Conservation (phyloP, 805 yeast genomes). For the Metschnikowia baotianmanensis region DNA sequence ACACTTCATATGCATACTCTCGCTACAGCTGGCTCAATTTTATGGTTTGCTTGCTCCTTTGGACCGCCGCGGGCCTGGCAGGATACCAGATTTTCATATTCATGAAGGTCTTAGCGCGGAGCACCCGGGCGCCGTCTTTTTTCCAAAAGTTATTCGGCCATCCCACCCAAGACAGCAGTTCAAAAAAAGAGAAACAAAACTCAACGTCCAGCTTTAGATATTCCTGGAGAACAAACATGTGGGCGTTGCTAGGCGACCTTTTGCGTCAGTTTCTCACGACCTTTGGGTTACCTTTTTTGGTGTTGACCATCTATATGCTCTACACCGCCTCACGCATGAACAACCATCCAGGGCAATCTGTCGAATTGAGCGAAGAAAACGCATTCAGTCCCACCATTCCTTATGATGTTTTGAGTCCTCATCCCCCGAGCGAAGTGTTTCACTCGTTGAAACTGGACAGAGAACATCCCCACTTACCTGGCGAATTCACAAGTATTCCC, state of each 20-base stretch:
- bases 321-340: slow-evolving; percentile 20
- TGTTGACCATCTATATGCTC: slow-evolving; percentile 37
- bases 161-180: neutral
- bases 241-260: slow-evolving; percentile 31
- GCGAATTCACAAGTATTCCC: slow-evolving; percentile 6
- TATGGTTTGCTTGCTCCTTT: slow-evolving; percentile 32
- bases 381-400: slow-evolving; percentile 28
- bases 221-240: slow-evolving; percentile 13
- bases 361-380: slow-evolving; percentile 6
- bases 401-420: slow-evolving; percentile 22
- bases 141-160: slow-evolving; percentile 8
- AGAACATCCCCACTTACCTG: neutral
- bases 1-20: slow-evolving; percentile 23
- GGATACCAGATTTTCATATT: slow-evolving; percentile 22
- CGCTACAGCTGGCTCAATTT: slow-evolving; percentile 43
- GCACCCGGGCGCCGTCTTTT: neutral
- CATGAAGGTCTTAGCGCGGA: slow-evolving; percentile 14
- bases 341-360: slow-evolving; percentile 8
- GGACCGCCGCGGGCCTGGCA: slow-evolving; percentile 26
- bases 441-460: neutral
- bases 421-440: neutral
- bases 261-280: slow-evolving; percentile 31
- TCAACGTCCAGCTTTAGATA: slow-evolving; percentile 1
- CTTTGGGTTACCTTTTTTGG: slow-evolving; percentile 44
- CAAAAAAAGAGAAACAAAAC: neutral